Evolutionary conservation across 2,329 filamentous ascomycete species (phyloP).

Genomic region (Microcyclospora tardicrescens): DNA sequence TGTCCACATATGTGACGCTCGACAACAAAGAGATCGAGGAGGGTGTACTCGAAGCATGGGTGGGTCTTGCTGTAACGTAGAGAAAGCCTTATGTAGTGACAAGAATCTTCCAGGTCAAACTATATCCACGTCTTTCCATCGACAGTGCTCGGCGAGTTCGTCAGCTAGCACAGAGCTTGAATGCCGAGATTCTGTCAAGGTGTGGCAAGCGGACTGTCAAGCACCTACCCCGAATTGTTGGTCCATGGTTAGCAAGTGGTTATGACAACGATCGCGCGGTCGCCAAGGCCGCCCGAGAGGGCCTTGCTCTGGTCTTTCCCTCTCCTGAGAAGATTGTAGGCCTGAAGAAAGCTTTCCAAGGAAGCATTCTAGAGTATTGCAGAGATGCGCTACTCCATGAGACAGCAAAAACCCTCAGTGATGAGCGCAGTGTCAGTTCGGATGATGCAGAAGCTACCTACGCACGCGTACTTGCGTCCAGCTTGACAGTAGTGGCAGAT

Average conservation of each 20-base stretch:
- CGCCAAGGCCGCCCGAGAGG: slow-evolving; percentile 61
- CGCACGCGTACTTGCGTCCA: slow-evolving; percentile 57
- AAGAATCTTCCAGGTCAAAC: slow-evolving; percentile 48
- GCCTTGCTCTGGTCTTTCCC: slow-evolving; percentile 61
- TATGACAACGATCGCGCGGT: slow-evolving; percentile 76
- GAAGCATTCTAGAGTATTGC: slow-evolving; percentile 69
- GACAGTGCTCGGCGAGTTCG: slow-evolving; percentile 79
- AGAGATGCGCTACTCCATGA: slow-evolving; percentile 65
- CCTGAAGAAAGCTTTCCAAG: slow-evolving; percentile 73
- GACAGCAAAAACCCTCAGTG: slow-evolving; percentile 69
- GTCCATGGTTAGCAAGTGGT: slow-evolving; percentile 79
- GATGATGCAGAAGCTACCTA: slow-evolving; percentile 85
- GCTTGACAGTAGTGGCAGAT: slow-evolving; percentile 41
- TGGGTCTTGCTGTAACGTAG: slow-evolving; percentile 31
- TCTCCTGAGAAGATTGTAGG: slow-evolving; percentile 64
- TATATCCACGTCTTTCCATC: slow-evolving; percentile 82
- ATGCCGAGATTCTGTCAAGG: slow-evolving; percentile 46
- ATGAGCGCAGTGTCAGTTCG: slow-evolving; percentile 68
- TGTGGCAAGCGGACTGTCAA: slow-evolving; percentile 72
- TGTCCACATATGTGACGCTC: slow-evolving; percentile 52
- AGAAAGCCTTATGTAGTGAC: slow-evolving; percentile 18
- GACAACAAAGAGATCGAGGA: slow-evolving; percentile 56
- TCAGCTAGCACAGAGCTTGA: slow-evolving; percentile 68
- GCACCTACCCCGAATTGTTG: slow-evolving; percentile 62
- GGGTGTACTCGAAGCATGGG: slow-evolving; percentile 77